Conservation (phyloP, 805 yeast genomes). For the Maudiozyma saulgeensis region DNA sequence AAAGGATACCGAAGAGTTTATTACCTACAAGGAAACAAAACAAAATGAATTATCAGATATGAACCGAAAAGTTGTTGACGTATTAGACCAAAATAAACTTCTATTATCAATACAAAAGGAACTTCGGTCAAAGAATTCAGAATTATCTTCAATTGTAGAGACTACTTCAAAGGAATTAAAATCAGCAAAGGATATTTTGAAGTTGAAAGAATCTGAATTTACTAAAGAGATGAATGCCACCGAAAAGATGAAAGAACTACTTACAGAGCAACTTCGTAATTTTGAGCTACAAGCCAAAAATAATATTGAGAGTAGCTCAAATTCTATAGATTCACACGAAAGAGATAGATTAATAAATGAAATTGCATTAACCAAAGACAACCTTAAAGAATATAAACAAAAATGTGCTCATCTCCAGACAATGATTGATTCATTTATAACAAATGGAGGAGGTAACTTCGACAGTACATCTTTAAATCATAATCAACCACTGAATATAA, state of each 20-base stretch:
- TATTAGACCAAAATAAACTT: conserved; percentile 7
- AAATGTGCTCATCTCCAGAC: conserved; percentile 35
- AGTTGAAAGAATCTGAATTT: conserved; percentile 40
- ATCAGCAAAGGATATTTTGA: conserved; percentile 36
- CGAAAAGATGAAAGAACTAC: conserved; percentile 39
- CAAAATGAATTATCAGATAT: conserved; percentile 4
- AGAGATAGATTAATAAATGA: conserved; percentile 26
- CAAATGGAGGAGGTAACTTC: conserved; percentile 2
- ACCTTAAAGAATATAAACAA: conserved; percentile 19
- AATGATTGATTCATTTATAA: conserved; percentile 35
- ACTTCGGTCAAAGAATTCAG: conserved; percentile 6
- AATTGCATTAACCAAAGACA: conserved; percentile 18
- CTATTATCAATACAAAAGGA: conserved; percentile 1
- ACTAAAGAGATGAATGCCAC: conserved; percentile 50
- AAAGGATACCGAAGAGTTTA: conserved; percentile 5
- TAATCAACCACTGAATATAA: background rate
- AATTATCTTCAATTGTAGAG: conserved; percentile 30
- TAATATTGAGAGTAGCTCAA: conserved; percentile 33
- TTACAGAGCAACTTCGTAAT: conserved; percentile 29
- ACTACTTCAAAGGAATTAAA: conserved; percentile 37
- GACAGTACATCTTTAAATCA: background rate
- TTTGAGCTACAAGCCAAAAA: conserved; percentile 41
- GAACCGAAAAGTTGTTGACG: conserved; percentile 23
- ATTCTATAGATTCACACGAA: background rate
- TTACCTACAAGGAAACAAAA: conserved; percentile 10